Conservation (phyloP, 768 basidiomycete species). For the Kwoniella sp. region DNA sequence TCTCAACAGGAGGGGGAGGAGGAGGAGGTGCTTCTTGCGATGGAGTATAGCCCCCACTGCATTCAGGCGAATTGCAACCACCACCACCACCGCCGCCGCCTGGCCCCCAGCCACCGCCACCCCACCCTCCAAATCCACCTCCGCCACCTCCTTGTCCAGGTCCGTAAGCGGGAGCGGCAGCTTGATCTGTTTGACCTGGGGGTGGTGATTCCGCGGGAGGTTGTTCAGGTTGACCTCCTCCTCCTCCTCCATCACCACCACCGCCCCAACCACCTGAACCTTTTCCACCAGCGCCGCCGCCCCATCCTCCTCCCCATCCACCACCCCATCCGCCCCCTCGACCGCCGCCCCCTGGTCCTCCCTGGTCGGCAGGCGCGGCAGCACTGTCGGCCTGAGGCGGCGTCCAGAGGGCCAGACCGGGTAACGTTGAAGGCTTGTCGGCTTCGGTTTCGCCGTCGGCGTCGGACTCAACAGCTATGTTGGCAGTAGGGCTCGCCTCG, state of each 20-base stretch:
- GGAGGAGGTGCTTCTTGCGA: not conserved
- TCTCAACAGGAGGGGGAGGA: not conserved
- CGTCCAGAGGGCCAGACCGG: constrained; percentile 1
- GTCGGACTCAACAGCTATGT: not conserved
- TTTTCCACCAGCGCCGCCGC: not conserved
- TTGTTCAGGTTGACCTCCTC: not conserved
- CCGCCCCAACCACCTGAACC: not conserved
- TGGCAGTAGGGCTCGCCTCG: not conserved
- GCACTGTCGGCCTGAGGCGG: not conserved
- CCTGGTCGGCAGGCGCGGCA: constrained; percentile 1
- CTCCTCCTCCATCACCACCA: not conserved
- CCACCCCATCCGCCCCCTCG: constrained; percentile 3
- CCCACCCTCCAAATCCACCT: not conserved
- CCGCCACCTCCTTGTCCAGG: not conserved
- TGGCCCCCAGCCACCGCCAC: not conserved
- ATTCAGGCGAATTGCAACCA: not conserved
- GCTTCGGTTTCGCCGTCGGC: not conserved
- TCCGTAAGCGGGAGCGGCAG: not conserved
- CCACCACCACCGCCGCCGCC: constrained; percentile 1
- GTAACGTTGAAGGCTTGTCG: not conserved
- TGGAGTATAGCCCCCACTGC: not conserved
- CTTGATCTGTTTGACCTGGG: not conserved
- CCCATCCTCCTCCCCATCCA: not conserved
- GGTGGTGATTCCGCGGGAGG: not conserved
- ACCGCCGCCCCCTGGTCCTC: constrained; percentile 1